A percentile compares a stretch with the other conserved stretches of the same genome.
Conservation (phyloP, 2,329 filamentous ascomycete species). For the Juglanconis oblonga region DNA sequence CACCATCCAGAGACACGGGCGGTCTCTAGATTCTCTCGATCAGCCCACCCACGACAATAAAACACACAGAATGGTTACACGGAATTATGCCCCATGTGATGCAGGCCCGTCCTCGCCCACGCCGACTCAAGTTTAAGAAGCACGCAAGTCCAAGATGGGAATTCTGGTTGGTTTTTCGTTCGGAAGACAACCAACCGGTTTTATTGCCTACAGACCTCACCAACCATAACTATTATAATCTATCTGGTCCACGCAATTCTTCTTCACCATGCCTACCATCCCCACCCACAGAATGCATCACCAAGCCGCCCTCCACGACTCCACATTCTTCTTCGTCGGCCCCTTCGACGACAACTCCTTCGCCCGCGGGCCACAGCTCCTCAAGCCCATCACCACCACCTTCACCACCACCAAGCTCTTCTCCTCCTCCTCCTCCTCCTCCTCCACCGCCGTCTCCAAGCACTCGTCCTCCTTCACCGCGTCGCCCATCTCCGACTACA, state of each 20-base stretch:
- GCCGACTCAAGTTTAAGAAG: not conserved
- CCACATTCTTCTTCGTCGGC: slow-evolving; percentile 15
- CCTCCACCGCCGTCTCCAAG: slow-evolving; percentile 7
- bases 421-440: not conserved
- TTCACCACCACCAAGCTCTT: slow-evolving; percentile 1
- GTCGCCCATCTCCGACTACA: slow-evolving; percentile 7
- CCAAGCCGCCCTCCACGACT: slow-evolving; percentile 3
- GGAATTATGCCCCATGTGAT: not conserved
- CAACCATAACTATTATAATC: not conserved
- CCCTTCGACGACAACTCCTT: slow-evolving; percentile 18
- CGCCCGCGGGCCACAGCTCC: slow-evolving; percentile 10
- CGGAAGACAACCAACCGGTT: not conserved
- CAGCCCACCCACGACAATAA: slow-evolving; percentile 14
- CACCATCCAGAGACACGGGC: slow-evolving; percentile 3
- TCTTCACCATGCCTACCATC: slow-evolving; percentile 1
- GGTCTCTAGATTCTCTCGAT: slow-evolving; percentile 11
- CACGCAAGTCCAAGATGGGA: not conserved
- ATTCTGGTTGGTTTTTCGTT: not conserved
- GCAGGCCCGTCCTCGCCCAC: not conserved
- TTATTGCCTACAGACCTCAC: not conserved
- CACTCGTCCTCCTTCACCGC: slow-evolving; percentile 9
- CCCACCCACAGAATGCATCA: not conserved
- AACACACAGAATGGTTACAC: not conserved
- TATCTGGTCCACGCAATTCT: not conserved
- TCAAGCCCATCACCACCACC: slow-evolving; percentile 17